phyloP scores from a whole-genome alignment of 345 rosid species.

The Salix caprea region DNA sequence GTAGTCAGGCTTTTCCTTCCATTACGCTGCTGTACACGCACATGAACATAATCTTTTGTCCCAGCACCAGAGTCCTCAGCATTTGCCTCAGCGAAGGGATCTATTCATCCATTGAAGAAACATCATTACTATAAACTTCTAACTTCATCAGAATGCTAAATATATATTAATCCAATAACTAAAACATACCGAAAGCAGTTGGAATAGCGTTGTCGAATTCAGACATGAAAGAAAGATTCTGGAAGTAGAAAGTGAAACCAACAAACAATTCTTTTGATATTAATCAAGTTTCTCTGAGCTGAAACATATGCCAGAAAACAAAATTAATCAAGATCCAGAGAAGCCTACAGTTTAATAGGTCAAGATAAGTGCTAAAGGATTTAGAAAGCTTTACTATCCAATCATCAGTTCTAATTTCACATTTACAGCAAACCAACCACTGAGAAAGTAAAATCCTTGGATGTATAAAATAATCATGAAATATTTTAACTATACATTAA shows the following conservation, averaged over 20 bases:
- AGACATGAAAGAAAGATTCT: conserved; percentile 64
- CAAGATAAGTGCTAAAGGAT: too few species aligned
- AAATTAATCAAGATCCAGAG: too few species aligned
- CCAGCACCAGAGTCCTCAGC: conserved; percentile 60
- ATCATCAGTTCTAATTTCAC: too few species aligned
- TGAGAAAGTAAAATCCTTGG: too few species aligned
- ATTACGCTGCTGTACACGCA: conserved; percentile 32
- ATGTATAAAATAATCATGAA: too few species aligned
- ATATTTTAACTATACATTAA: too few species aligned
- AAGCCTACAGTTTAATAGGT: too few species aligned
- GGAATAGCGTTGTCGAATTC: conserved; percentile 66
- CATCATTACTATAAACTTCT: background rate
- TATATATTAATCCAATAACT: background rate
- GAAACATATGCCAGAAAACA: background rate
- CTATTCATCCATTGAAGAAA: background rate
- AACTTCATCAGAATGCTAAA: background rate
- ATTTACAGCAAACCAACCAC: too few species aligned
- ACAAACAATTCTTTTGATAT: too few species aligned
- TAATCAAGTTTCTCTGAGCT: conserved; percentile 39
- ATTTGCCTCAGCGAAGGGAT: conserved; percentile 30
- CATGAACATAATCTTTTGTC: conserved; percentile 30
- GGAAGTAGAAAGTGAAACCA: conserved; percentile 25
- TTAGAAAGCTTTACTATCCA: too few species aligned
- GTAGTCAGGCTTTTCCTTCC: conserved; percentile 35
- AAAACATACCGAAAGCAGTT: conserved; percentile 52